phyloP scores from a whole-genome alignment of 139 green algal genomes.

The Chlorella ohadii region DNA sequence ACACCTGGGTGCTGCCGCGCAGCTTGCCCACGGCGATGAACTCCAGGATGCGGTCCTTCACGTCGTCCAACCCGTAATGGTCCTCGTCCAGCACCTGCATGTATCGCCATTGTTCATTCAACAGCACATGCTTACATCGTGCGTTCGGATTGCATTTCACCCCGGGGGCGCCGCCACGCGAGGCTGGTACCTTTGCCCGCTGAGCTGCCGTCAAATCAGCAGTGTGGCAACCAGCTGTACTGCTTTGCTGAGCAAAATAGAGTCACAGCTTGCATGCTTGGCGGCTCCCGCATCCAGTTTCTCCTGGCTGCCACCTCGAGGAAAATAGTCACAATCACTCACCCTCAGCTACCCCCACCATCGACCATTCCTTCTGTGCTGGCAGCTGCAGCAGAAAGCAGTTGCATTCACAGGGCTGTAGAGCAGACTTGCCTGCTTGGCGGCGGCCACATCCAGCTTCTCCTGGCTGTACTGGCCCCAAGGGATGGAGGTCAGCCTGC shows the following conservation, averaged over 20 bases:
- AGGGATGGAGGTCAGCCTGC: conserved; percentile 87
- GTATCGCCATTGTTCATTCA: background rate
- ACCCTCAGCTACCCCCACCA: too few relatives aligned
- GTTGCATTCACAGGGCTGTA: too few relatives aligned
- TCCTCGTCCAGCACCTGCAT: conserved; percentile 90
- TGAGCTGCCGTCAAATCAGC: too few relatives aligned
- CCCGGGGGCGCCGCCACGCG: too few relatives aligned
- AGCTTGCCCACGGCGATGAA: conserved; percentile 96
- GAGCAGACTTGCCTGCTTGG: conserved; percentile 67
- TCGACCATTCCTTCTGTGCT: too few relatives aligned
- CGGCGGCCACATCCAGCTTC: conserved; percentile 85
- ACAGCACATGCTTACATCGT: too few relatives aligned
- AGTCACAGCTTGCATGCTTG: conserved; percentile 51
- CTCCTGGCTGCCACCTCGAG: background rate
- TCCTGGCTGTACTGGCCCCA: conserved; percentile 87
- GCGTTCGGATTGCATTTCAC: too few relatives aligned
- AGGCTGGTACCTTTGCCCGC: too few relatives aligned
- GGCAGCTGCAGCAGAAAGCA: too few relatives aligned
- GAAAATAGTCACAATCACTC: too few relatives aligned
- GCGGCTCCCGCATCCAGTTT: conserved; percentile 84
- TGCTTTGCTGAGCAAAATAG: too few relatives aligned
- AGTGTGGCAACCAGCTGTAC: too few relatives aligned
- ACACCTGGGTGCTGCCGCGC: conserved; percentile 65
- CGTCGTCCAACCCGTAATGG: conserved; percentile 95
- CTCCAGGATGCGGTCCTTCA: conserved; percentile 98